These are phyloP conservation scores for Hanseniaspora hatyaiensis DNA, from an alignment of 805 yeast genomes.

Conservation along the genomic window DNA sequence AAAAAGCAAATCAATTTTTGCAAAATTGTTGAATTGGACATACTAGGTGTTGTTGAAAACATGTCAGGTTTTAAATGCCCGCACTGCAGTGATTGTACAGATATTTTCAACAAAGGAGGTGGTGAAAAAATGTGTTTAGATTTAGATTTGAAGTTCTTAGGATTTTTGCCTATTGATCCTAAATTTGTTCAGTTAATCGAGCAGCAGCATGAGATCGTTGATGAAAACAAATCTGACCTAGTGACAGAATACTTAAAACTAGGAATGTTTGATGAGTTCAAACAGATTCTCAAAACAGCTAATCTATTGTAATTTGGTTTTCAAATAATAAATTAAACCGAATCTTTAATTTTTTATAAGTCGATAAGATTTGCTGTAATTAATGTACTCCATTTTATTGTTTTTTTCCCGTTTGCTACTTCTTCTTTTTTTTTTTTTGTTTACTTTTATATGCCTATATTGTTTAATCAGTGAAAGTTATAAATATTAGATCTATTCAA, in stretches of 20 bases:
- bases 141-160: conserved; percentile 56
- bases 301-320: too few species aligned
- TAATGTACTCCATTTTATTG: too few species aligned
- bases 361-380: too few species aligned
- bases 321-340: too few species aligned
- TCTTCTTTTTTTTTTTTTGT: too few species aligned
- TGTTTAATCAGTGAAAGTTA: too few species aligned
- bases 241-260: conserved; percentile 31
- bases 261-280: conserved; percentile 34
- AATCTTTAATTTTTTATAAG: too few species aligned
- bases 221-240: conserved; percentile 22
- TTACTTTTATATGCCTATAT: too few species aligned
- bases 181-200: conserved; percentile 82
- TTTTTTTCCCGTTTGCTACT: too few species aligned
- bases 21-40: conserved; percentile 62
- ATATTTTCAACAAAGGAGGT: conserved; percentile 88
- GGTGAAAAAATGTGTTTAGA: conserved; percentile 61
- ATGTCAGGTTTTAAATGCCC: conserved; percentile 98
- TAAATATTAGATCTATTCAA: too few species aligned
- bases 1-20: conserved; percentile 89
- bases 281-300: conserved; percentile 32
- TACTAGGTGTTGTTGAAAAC: conserved; percentile 83
- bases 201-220: conserved; percentile 23
- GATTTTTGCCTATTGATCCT: conserved; percentile 89
- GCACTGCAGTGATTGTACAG: conserved; percentile 79